phyloP scores from a whole-genome alignment of 768 basidiomycete genomes.

The Hysterangium stoloniferum region DNA sequence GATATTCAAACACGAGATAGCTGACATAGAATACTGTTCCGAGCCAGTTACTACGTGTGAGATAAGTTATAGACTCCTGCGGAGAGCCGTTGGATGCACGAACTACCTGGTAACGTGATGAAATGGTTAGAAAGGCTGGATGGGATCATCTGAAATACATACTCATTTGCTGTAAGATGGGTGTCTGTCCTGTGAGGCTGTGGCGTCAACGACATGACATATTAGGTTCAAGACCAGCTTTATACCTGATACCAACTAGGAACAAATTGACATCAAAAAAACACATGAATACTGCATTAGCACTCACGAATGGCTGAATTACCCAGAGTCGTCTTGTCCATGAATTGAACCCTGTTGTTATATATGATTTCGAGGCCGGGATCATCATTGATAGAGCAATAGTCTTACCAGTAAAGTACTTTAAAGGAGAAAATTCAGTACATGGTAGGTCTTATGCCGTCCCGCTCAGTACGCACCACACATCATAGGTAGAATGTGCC shows the following conservation, averaged over 20 bases:
- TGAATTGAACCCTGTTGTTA: slow-evolving; percentile 55
- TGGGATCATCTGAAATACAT: neutral
- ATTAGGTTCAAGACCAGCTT: neutral
- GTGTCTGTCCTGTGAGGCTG: slow-evolving; percentile 40
- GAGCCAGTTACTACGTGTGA: slow-evolving; percentile 28
- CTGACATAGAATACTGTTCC: slow-evolving; percentile 51
- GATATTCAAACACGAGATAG: slow-evolving; percentile 62
- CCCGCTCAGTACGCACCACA: slow-evolving; percentile 40
- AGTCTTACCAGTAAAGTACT: slow-evolving; percentile 52
- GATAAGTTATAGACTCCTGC: neutral
- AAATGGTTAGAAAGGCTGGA: neutral
- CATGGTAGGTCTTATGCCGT: slow-evolving; percentile 6
- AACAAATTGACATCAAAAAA: neutral
- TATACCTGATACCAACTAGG: slow-evolving; percentile 53
- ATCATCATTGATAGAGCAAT: neutral
- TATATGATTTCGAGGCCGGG: slow-evolving; percentile 1
- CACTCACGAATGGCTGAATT: slow-evolving; percentile 43
- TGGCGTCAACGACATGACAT: neutral
- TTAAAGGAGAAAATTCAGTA: neutral
- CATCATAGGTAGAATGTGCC: slow-evolving; percentile 63
- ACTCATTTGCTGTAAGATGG: slow-evolving; percentile 61
- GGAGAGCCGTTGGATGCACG: neutral
- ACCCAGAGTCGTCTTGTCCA: slow-evolving; percentile 71
- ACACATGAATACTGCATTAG: neutral
- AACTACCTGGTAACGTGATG: slow-evolving; percentile 1